phyloP scores from a whole-genome alignment of 2,329 filamentous ascomycete genomes.

The Aspergillus japonicus region DNA sequence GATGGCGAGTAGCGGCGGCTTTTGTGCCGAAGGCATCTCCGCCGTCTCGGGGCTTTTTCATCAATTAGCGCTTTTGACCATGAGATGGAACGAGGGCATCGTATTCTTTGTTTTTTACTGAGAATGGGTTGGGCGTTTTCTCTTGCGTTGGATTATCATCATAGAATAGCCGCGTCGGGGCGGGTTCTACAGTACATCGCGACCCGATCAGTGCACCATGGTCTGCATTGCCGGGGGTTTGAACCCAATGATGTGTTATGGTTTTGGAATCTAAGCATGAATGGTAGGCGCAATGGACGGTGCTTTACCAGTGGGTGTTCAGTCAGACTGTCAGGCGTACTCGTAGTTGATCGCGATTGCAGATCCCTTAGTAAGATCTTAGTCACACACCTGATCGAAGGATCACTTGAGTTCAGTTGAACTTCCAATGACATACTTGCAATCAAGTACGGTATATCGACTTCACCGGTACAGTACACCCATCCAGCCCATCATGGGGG shows the following conservation, averaged over 20 bases:
- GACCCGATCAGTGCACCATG: not conserved
- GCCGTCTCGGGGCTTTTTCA: not conserved
- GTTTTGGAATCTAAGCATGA: not conserved
- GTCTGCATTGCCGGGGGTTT: not conserved
- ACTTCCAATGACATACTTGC: too few species aligned
- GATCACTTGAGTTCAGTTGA: too few species aligned
- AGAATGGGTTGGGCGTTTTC: not conserved
- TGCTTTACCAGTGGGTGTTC: not conserved
- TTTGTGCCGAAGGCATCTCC: not conserved
- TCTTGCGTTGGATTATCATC: not conserved
- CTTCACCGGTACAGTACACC: not conserved
- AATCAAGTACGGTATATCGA: too few species aligned
- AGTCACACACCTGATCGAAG: not conserved
- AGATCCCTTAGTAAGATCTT: not conserved
- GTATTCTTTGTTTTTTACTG: not conserved
- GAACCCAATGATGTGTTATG: not conserved
- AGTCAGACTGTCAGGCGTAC: too few species aligned
- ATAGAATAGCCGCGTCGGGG: not conserved
- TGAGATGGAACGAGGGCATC: not conserved
- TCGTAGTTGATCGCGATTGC: not conserved
- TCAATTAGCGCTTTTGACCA: not conserved
- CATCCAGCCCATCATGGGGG: constrained; percentile 21
- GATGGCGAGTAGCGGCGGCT: not conserved
- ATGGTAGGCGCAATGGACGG: not conserved
- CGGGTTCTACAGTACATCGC: not conserved